A percentile compares a stretch with the other conserved stretches of the same genome.
Conservation (phyloP, 805 yeast genomes). For the Teunomyces cretensis region DNA sequence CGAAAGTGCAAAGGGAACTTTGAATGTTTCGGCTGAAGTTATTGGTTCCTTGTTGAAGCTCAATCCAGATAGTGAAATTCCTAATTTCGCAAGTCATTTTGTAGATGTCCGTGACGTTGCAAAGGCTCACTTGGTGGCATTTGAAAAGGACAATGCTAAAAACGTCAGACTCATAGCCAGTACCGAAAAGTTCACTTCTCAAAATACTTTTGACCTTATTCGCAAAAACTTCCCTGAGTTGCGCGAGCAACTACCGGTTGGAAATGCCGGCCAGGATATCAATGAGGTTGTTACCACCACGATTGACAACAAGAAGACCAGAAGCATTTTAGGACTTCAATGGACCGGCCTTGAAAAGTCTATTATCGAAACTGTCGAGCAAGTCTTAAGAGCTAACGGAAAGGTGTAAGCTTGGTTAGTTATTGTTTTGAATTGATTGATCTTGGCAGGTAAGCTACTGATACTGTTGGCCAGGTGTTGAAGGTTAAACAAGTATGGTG, state of each 20-base stretch:
- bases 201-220: conserved; percentile 18
- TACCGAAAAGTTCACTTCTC: conserved; percentile 18
- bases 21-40: conserved; percentile 14
- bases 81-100: conserved; percentile 19
- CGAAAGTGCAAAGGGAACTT: conserved; percentile 5
- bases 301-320: conserved; percentile 18
- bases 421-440: too few relatives aligned
- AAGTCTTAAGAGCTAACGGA: too few relatives aligned
- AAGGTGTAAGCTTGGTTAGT: too few relatives aligned
- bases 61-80: neutral
- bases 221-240: conserved; percentile 22
- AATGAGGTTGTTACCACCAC: too few relatives aligned
- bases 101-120: conserved; percentile 17
- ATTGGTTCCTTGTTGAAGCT: conserved; percentile 10
- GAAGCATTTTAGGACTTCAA: conserved; percentile 17
- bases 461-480: too few relatives aligned
- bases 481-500: too few relatives aligned
- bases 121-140: conserved; percentile 14
- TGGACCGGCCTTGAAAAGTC: conserved; percentile 16
- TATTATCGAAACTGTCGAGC: conserved; percentile 22
- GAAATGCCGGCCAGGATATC: conserved; percentile 12
- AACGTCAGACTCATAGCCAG: conserved; percentile 30
- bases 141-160: conserved; percentile 12
- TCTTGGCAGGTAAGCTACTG: too few relatives aligned
- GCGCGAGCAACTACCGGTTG: conserved; percentile 14